Conservation (phyloP, 2,329 filamentous ascomycete genomes). For the Xylogone sp. region DNA sequence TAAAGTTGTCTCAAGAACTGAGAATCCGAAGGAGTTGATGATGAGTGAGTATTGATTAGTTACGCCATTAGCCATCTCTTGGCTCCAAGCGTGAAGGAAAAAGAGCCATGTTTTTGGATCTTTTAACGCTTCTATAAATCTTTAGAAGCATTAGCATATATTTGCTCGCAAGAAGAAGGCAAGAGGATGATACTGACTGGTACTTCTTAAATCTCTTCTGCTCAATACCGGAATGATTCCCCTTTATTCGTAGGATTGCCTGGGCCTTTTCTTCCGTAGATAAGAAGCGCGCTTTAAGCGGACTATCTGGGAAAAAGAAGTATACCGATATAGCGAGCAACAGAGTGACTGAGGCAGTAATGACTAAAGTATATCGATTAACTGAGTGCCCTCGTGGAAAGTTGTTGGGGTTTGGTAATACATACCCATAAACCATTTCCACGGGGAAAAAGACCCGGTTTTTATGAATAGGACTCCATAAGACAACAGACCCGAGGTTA, state of each 20-base stretch:
- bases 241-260: background rate
- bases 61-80: slow-evolving; percentile 49
- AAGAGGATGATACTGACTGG: background rate
- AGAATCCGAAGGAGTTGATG: slow-evolving; percentile 51
- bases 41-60: slow-evolving; percentile 52
- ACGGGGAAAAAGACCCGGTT: slow-evolving; percentile 31
- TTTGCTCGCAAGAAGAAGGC: background rate
- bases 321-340: slow-evolving; percentile 15
- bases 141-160: slow-evolving; percentile 5
- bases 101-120: slow-evolving; percentile 27
- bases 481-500: slow-evolving; percentile 28
- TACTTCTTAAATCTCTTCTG: slow-evolving; percentile 12
- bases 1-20: slow-evolving; percentile 46
- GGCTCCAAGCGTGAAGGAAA: slow-evolving; percentile 44
- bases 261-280: slow-evolving; percentile 12
- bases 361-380: slow-evolving; percentile 12
- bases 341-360: slow-evolving; percentile 11
- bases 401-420: slow-evolving; percentile 23
- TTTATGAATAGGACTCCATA: slow-evolving; percentile 30
- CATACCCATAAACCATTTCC: slow-evolving; percentile 30
- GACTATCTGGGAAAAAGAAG: slow-evolving; percentile 29
- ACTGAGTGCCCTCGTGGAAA: background rate
- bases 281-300: slow-evolving; percentile 27
- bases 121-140: slow-evolving; percentile 29
- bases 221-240: background rate